Conservation (phyloP, 306 rosid species). For the Rosa lucieae region DNA sequence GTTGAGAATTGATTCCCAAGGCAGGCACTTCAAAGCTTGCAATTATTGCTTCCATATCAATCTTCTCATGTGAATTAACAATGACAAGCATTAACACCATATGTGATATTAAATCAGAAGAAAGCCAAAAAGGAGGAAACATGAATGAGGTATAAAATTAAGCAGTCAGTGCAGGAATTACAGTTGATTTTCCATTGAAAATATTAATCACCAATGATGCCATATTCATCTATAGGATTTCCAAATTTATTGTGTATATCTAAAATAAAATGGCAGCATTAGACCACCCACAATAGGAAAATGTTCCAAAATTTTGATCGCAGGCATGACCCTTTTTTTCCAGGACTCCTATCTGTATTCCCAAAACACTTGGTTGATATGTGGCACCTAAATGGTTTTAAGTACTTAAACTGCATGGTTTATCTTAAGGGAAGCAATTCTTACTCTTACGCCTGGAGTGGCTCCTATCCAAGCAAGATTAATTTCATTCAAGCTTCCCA, state of each 20-base stretch:
- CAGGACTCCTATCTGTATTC: background rate
- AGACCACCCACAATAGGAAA: background rate
- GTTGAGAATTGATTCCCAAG: constrained; percentile 24
- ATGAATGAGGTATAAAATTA: background rate
- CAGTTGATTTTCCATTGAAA: background rate
- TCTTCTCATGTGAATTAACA: constrained; percentile 10
- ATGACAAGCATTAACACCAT: background rate
- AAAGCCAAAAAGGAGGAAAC: background rate
- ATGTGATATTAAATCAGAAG: background rate
- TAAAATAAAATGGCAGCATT: constrained; percentile 2
- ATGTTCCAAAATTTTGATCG: background rate
- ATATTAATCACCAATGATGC: background rate
- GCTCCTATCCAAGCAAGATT: constrained; percentile 42
- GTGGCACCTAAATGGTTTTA: background rate
- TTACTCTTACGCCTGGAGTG: constrained; percentile 32
- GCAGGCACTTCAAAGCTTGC: constrained; percentile 35
- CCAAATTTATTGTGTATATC: background rate
- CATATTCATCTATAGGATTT: background rate
- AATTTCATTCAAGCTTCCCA: constrained; percentile 10
- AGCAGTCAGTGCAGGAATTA: background rate
- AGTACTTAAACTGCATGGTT: background rate
- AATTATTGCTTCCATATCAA: constrained; percentile 24
- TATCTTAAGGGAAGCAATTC: constrained; percentile 7
- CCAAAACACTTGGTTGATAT: background rate
- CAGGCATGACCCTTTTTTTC: background rate